Evolutionary conservation across 495 filamentous ascomycete genomes (phyloP).

Genomic region (Aspergillus baeticus): DNA sequence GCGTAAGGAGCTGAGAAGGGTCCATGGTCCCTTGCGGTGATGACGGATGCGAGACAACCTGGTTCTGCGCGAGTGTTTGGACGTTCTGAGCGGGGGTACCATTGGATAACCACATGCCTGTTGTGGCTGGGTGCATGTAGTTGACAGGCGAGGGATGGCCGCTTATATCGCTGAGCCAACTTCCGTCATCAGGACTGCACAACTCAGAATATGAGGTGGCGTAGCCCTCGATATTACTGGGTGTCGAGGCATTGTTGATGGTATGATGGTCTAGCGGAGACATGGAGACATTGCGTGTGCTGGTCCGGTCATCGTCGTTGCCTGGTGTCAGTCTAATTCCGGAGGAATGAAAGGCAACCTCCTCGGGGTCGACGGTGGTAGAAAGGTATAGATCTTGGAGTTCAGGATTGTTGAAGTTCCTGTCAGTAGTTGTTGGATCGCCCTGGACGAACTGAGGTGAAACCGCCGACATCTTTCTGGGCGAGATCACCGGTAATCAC

Average conservation of each 20-base stretch:
- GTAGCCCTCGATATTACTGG: constrained; percentile 9
- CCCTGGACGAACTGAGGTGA: constrained; percentile 26
- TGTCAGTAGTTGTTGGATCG: constrained; percentile 22
- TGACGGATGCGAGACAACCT: constrained; percentile 3
- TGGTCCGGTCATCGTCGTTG: constrained; percentile 16
- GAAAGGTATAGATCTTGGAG: constrained; percentile 40
- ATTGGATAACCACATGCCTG: constrained; percentile 15
- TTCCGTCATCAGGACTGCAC: constrained; percentile 20
- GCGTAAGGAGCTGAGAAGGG: constrained; percentile 23
- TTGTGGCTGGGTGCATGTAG: not conserved
- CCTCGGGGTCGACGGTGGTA: constrained; percentile 39
- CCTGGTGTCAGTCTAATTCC: constrained; percentile 36
- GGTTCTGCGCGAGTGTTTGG: not conserved
- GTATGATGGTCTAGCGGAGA: constrained; percentile 11
- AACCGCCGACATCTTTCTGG: constrained; percentile 24
- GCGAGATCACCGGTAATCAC: not conserved
- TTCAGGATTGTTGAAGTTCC: constrained; percentile 10
- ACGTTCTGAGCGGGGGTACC: not conserved
- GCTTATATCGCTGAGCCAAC: constrained; percentile 21
- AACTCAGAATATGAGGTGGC: constrained; percentile 20
- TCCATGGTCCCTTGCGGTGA: constrained; percentile 17
- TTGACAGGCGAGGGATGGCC: constrained; percentile 21
- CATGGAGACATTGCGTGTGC: constrained; percentile 8
- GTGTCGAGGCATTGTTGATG: constrained; percentile 1
- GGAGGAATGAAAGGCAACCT: constrained; percentile 34